Evolutionary conservation across 2,329 filamentous ascomycete species (phyloP), one percentile per base, ranked within the genome.

Genomic region (Beauveria sp.): DNA sequence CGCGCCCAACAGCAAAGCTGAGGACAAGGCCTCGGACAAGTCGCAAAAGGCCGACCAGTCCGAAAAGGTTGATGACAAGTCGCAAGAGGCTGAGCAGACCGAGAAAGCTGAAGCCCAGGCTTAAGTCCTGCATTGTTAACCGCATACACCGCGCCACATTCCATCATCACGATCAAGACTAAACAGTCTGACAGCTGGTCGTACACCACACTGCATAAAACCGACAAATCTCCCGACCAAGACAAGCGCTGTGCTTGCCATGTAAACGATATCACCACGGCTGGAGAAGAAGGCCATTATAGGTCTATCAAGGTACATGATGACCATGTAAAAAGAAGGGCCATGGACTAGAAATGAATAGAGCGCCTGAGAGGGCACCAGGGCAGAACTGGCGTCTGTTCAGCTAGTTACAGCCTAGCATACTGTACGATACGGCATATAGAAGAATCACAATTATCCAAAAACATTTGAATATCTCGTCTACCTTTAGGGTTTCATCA

Each of bases 151-250:
- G 5, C 24, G 8, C 20, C 52, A 45, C 9, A 31, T 28, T 18
- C 5, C 40, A 55, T 28, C 22, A 43, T 7, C 10, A 43, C 24
- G n/a, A 7, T 14, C 24, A 12, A 43, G 5, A 40, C 31, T 4
- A 51, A 42, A 7, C 22, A 38, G 43, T 14, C n/a, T 26, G 22
- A 31, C 18, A 28, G 31, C 55, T 38, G 45, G 45, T 22, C 16
- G 10, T 38, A 3, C 34, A 24, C 26, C 3, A 2, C 46, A 24
- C 48, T 5, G 26, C 18, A 34, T 38, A 22, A 60, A 60, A 60
- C 53, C 48, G n/a, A 52, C 26, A 60, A 60, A 45, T 60, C 57
- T 60, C 48, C 57, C 45, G 45, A 58, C 18, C 14, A 38, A 18
- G 8, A 10, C 34, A 50, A 28, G 55, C 45, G 18, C n/a, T 26